Conservation (phyloP, 768 basidiomycete species). For the Fomitopsis serialis region DNA sequence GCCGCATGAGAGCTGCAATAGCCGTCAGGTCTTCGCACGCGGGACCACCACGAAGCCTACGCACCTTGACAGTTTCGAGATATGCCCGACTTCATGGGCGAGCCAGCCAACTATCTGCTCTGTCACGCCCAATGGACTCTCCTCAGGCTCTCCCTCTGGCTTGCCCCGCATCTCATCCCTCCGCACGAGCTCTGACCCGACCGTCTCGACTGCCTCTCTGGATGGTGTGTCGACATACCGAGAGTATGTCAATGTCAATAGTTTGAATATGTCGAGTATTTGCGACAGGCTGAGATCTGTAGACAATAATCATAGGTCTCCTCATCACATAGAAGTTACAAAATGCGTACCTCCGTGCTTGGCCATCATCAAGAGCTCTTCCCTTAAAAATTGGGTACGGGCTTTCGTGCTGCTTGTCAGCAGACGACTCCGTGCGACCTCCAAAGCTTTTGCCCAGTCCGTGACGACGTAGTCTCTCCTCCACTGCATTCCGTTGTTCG, state of each 20-base stretch:
- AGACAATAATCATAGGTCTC: constrained; percentile 3
- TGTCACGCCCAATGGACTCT: constrained; percentile 50
- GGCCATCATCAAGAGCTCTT: constrained; percentile 53
- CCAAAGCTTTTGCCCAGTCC: constrained; percentile 52
- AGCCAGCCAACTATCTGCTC: constrained; percentile 79
- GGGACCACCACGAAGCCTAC: constrained; percentile 16
- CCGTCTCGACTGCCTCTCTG: constrained; percentile 61
- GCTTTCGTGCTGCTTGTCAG: constrained; percentile 48
- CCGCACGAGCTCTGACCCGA: constrained; percentile 58
- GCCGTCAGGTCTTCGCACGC: too few species aligned
- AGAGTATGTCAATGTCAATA: constrained; percentile 73
- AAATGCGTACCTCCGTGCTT: constrained; percentile 48
- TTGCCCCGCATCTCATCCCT: constrained; percentile 53
- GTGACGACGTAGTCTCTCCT: constrained; percentile 44
- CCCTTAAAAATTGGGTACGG: constrained; percentile 54
- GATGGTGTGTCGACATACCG: constrained; percentile 73
- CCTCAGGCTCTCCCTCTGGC: constrained; percentile 32
- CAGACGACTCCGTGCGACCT: constrained; percentile 46
- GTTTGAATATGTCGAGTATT: constrained; percentile 61
- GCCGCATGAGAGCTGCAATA: constrained; percentile 35
- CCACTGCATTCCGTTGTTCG: constrained; percentile 33
- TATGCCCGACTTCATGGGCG: constrained; percentile 54
- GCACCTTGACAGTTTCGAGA: constrained; percentile 57
- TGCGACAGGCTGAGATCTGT: constrained; percentile 58
- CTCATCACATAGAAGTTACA: too few species aligned